These are phyloP conservation scores for Coprinopsis sp. DNA, from an alignment of 768 basidiomycete species.

Conservation along the genomic window DNA sequence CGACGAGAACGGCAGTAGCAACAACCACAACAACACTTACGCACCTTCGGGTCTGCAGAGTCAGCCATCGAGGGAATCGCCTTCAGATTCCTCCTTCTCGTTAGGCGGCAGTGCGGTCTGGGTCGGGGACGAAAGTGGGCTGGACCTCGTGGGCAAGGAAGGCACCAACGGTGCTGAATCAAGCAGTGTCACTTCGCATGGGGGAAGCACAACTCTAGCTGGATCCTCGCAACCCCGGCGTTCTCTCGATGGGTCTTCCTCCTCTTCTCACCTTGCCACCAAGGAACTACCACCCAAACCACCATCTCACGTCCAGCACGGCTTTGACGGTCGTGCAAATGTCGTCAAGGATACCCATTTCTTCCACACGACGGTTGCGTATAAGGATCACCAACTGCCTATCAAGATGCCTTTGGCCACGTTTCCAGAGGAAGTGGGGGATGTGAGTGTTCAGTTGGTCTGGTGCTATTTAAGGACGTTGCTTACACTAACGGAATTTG, in stretches of 20 bases:
- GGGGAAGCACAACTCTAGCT: slow-evolving; percentile 35
- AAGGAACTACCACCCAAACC: slow-evolving; percentile 38
- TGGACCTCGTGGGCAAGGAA: slow-evolving; percentile 47
- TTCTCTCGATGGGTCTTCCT: slow-evolving; percentile 73
- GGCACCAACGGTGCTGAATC: slow-evolving; percentile 35
- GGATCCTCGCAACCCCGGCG: slow-evolving; percentile 46
- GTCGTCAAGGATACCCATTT: slow-evolving; percentile 88
- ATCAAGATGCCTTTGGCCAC: slow-evolving; percentile 88
- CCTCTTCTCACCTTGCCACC: slow-evolving; percentile 51
- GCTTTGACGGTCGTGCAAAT: slow-evolving; percentile 39
- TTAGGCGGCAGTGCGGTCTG: slow-evolving; percentile 79
- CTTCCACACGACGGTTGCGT: slow-evolving; percentile 80
- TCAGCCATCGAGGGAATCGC: slow-evolving; percentile 41
- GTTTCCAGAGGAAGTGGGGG: slow-evolving; percentile 94
- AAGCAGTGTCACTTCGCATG: slow-evolving; percentile 36
- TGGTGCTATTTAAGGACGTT: not conserved
- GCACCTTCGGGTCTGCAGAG: slow-evolving; percentile 18
- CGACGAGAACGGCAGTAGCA: slow-evolving; percentile 34
- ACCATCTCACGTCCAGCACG: slow-evolving; percentile 33
- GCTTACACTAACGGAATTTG: slow-evolving; percentile 1
- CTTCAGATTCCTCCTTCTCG: slow-evolving; percentile 70
- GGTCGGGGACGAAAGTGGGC: slow-evolving; percentile 71
- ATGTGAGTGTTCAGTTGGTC: slow-evolving; percentile 47
- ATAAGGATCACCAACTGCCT: slow-evolving; percentile 79
- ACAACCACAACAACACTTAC: slow-evolving; percentile 29